Evolutionary conservation across 2,329 filamentous ascomycete genomes (phyloP), one percentile per base, ranked within the genome.

Genomic region (Monilinia laxa): DNA sequence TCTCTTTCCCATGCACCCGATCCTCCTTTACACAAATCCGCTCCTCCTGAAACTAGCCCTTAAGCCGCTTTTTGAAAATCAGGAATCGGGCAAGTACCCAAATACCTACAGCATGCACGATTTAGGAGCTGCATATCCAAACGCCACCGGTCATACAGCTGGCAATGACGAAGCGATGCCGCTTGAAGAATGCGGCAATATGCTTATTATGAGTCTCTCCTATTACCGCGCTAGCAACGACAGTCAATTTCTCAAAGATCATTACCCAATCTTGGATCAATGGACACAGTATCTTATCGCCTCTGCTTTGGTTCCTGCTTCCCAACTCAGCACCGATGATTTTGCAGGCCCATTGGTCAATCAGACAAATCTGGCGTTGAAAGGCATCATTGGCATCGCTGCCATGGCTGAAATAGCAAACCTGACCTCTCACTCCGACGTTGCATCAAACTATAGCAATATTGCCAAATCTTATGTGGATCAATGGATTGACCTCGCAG

Each of bases 261-360:
- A 90, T 75, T 95, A 93, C 78, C 76, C 80, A 2, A 81, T 93
- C 47, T 88, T 92, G 79, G 87, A 87, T 71, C 88, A 93, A 73
- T 95, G 91, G 91, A 91, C 90, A 0, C 82, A 84, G 2, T 94
- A 92, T 75, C 80, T 95, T 14, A 85, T 93, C 18, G 83, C 91
- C 47, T 91, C 88, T 74, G 85, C 89, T 31, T 81, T 94, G 47
- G 86, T 91, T 66, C 91, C 91, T 1, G 85, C 87, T 4, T 87
- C 91, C 70, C 91, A 95, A 77, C 78, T 95, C 12, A 92, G 87
- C 31, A 95, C 91, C 0, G 91, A 95, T 75, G 91, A 95, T 76
- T 95, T 95, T 76, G 91, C 91, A 7, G 91, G 91, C 53, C 87
- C 88, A 78, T 81, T 93, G 28, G 86, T 87, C 3, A 87, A 93